A percentile compares a stretch with the other conserved stretches of the same genome.
Conservation (phyloP, 164 flowering plant species). For the Kalanchoe fedtschenkoi region DNA sequence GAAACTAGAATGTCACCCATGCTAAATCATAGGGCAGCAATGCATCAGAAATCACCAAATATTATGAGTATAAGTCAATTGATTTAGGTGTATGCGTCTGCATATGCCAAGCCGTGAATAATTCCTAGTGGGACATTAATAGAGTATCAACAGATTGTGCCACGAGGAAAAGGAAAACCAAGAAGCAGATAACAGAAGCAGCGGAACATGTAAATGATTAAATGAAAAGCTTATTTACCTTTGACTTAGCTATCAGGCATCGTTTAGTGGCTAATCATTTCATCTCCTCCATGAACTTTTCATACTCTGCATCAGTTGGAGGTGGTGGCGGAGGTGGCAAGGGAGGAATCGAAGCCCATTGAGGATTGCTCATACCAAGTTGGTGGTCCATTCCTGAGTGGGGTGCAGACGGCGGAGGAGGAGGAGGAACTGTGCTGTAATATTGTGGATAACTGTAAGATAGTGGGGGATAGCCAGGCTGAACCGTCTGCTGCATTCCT, state of each 20-base stretch:
- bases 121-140: not conserved
- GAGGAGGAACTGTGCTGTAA: slow-evolving; percentile 47
- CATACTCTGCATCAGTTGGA: slow-evolving; percentile 70
- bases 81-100: too few relatives aligned
- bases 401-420: slow-evolving; percentile 24
- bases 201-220: not conserved
- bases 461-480: slow-evolving; percentile 41
- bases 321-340: slow-evolving; percentile 42
- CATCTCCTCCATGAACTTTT: slow-evolving; percentile 94
- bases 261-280: slow-evolving; percentile 27
- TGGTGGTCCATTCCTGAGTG: slow-evolving; percentile 26
- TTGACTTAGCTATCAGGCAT: not conserved
- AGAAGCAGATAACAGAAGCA: not conserved
- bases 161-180: not conserved
- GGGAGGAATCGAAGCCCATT: slow-evolving; percentile 71
- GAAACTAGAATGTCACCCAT: not conserved
- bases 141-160: not conserved
- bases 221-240: not conserved
- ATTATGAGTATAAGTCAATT: not conserved
- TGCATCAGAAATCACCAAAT: too few relatives aligned
- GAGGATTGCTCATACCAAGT: slow-evolving; percentile 39
- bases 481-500: slow-evolving; percentile 33
- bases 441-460: slow-evolving; percentile 52
- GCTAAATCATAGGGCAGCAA: not conserved
- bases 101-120: not conserved